These are phyloP conservation scores for Elongisporangium prolatum DNA, from an alignment of 352 stramenopile genomes.

Conservation along the genomic window DNA sequence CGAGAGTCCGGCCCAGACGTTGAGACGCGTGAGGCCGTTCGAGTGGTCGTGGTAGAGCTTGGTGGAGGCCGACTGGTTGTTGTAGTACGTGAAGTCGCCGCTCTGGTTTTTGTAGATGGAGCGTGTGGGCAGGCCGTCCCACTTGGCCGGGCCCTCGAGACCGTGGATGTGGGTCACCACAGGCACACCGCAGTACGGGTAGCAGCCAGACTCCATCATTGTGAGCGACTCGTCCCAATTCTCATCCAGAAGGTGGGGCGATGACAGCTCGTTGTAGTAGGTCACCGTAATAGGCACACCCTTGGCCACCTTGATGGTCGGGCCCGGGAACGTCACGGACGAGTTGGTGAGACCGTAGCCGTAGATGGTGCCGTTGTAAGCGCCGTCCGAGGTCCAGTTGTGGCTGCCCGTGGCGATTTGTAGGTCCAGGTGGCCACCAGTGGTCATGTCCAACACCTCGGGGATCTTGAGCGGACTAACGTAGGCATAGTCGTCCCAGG, in stretches of 20 bases:
- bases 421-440: constrained; percentile 34
- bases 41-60: constrained; percentile 60
- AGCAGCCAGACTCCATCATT: constrained; percentile 33
- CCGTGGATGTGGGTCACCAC: constrained; percentile 53
- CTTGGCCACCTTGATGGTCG: constrained; percentile 30
- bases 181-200: constrained; percentile 51
- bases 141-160: constrained; percentile 37
- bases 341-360: constrained; percentile 33
- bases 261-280: constrained; percentile 13
- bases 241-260: constrained; percentile 2
- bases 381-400: constrained; percentile 7
- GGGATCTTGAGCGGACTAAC: constrained; percentile 24
- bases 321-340: constrained; percentile 24
- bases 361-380: constrained; percentile 20
- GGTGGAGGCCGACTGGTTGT: constrained; percentile 54
- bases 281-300: constrained; percentile 30
- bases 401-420: constrained; percentile 19
- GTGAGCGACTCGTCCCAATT: constrained; percentile 27
- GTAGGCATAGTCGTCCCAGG: constrained; percentile 41
- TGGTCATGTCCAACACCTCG: constrained; percentile 37
- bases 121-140: constrained; percentile 37
- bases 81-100: constrained; percentile 36
- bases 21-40: constrained; percentile 48
- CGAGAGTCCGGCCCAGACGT: constrained; percentile 48
- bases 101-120: constrained; percentile 62